Percentiles rank a stretch among this genome's conserved stretches.
Conservation (phyloP, 768 basidiomycete genomes). For the Gelatoporia subvermispora region DNA sequence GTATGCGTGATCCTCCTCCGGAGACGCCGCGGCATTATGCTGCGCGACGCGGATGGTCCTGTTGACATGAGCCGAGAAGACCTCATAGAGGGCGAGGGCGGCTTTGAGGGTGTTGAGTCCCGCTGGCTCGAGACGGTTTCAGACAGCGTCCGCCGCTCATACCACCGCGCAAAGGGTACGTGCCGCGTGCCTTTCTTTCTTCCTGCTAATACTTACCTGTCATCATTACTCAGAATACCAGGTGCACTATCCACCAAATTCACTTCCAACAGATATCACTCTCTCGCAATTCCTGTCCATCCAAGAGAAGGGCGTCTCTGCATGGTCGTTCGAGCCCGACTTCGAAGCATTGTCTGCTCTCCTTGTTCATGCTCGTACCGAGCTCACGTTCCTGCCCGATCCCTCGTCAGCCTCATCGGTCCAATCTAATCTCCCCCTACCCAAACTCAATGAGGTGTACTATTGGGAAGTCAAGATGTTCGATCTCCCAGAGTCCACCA, state of each 20-base stretch:
- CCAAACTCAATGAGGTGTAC: conserved; percentile 97
- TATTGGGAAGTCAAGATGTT: conserved; percentile 99
- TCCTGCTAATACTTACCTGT: neutral
- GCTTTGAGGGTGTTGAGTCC: conserved; percentile 86
- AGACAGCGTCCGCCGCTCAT: conserved; percentile 63
- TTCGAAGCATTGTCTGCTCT: conserved; percentile 92
- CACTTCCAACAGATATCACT: conserved; percentile 96
- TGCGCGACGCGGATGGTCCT: conserved; percentile 87
- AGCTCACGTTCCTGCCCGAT: conserved; percentile 96
- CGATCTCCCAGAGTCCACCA: conserved; percentile 84
- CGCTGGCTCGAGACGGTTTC: conserved; percentile 86
- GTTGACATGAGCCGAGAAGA: conserved; percentile 92
- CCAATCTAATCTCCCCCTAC: conserved; percentile 93
- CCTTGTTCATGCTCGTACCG: conserved; percentile 91
- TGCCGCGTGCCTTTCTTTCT: conserved; percentile 7
- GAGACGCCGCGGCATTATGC: conserved; percentile 67
- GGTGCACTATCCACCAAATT: conserved; percentile 88
- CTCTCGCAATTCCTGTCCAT: conserved; percentile 98
- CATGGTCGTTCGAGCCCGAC: conserved; percentile 99
- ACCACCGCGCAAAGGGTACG: conserved; percentile 84
- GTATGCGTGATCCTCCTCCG: conserved; percentile 84
- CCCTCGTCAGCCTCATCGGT: conserved; percentile 92
- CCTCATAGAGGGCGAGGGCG: conserved; percentile 85
- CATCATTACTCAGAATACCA: conserved; percentile 68
- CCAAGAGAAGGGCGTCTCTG: conserved; percentile 98